These are phyloP conservation scores for Debaryomyces psychrophilus DNA, from an alignment of 1,139 yeast genomes.

Conservation along the genomic window DNA sequence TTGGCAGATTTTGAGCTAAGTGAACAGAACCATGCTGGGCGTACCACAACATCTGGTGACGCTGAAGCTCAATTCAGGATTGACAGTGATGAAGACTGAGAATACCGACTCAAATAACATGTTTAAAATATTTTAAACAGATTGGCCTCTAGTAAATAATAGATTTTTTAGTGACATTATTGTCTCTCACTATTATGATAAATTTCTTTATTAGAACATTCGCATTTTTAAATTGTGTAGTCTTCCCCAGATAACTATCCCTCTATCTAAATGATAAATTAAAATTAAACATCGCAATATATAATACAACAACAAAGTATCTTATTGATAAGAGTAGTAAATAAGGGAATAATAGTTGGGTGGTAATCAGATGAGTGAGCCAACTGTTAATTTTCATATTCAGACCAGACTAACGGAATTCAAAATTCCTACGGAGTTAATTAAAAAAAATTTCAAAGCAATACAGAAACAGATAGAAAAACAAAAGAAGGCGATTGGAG, in stretches of 20 bases:
- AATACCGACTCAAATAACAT: background rate
- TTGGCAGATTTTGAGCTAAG: constrained; percentile 4
- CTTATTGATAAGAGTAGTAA: background rate
- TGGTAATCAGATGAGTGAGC: constrained; percentile 35
- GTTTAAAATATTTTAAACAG: background rate
- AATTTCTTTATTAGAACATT: background rate
- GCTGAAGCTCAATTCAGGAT: constrained; percentile 6
- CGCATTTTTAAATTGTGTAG: constrained; percentile 4
- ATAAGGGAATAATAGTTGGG: background rate
- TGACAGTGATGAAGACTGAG: constrained; percentile 10
- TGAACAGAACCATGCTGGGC: background rate
- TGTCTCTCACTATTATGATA: background rate
- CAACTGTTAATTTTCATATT: constrained; percentile 45
- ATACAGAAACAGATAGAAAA: constrained; percentile 62
- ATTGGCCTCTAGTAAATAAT: background rate
- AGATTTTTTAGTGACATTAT: background rate
- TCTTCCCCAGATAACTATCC: background rate
- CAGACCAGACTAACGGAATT: constrained; percentile 56
- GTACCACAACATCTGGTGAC: background rate
- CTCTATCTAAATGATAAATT: background rate
- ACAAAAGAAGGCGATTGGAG: constrained; percentile 47
- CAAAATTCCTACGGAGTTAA: constrained; percentile 62
- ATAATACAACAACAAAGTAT: background rate
- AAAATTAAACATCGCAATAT: background rate
- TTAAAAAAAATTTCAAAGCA: constrained; percentile 58